A percentile compares a stretch with the other conserved stretches of the same genome.
Evolutionary conservation across 2,329 filamentous ascomycete species (phyloP).

Genomic region (Talaromyces marneffei): DNA sequence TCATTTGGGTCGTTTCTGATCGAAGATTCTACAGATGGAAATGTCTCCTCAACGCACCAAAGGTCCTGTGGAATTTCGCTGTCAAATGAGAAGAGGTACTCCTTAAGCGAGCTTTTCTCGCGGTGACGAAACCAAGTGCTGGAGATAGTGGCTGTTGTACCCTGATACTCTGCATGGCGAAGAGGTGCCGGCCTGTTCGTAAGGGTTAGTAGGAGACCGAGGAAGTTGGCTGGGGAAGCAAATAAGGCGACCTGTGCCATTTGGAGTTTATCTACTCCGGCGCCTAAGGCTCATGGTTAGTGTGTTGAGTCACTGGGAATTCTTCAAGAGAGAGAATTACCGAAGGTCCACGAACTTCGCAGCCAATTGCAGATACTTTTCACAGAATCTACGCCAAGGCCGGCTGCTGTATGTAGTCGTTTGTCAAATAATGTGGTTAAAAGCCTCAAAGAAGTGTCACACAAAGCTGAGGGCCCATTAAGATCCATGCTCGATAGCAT

Average conservation of each 20-base stretch:
- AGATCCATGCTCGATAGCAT: conserved; percentile 73
- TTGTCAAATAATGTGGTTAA: conserved; percentile 65
- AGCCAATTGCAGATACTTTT: conserved; percentile 76
- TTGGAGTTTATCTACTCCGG: conserved; percentile 57
- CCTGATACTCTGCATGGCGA: conserved; percentile 20
- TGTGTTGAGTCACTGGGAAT: conserved; percentile 1
- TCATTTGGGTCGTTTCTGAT: conserved; percentile 31
- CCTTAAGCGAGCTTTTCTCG: conserved; percentile 38
- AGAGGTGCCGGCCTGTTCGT: conserved; percentile 48
- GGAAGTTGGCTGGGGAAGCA: conserved; percentile 59
- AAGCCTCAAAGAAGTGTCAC: conserved; percentile 71
- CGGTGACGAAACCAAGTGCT: conserved; percentile 38
- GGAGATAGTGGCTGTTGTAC: conserved; percentile 26
- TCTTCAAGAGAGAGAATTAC: conserved; percentile 45
- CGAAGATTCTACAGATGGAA: conserved; percentile 21
- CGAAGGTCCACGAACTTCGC: conserved; percentile 73
- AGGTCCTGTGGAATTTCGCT: conserved; percentile 19
- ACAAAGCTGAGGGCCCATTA: conserved; percentile 69
- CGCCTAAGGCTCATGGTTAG: conserved; percentile 39
- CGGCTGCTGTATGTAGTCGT: conserved; percentile 62
- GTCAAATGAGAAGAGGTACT: conserved; percentile 46
- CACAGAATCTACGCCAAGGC: conserved; percentile 60
- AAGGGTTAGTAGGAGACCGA: conserved; percentile 64
- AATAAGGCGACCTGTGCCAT: conserved; percentile 60
- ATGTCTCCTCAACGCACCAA: conserved; percentile 21